A percentile compares a stretch with the other conserved stretches of the same genome.
Evolutionary conservation across 2,329 filamentous ascomycete species (phyloP).

Genomic region (Microascus cirrosus): DNA sequence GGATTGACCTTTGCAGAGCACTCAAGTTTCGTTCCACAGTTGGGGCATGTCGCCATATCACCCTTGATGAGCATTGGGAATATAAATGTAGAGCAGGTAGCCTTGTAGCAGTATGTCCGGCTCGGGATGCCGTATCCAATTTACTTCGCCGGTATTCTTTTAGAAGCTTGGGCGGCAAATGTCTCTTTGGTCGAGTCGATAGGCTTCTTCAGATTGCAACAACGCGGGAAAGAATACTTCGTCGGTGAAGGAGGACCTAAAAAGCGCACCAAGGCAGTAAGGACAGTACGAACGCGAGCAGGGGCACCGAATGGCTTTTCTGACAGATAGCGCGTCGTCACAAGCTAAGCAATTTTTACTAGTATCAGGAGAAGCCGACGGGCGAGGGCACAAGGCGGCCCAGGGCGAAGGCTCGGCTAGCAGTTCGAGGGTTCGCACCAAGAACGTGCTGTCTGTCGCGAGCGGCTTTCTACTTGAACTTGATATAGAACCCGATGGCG

Average conservation of each 20-base stretch:
- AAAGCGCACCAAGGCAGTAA: constrained; percentile 31
- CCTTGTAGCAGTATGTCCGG: constrained; percentile 36
- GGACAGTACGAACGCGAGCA: constrained; percentile 40
- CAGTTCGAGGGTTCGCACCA: background rate
- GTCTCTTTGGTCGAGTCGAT: constrained; percentile 17
- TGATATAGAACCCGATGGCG: background rate
- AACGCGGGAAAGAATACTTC: constrained; percentile 44
- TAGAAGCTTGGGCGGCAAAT: constrained; percentile 23
- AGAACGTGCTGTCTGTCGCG: background rate
- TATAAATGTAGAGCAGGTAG: constrained; percentile 35
- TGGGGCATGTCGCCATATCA: constrained; percentile 25
- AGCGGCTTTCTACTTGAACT: background rate
- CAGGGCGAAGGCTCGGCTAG: background rate
- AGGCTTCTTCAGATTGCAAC: constrained; percentile 32
- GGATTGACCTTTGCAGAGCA: constrained; percentile 31
- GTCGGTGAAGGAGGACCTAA: constrained; percentile 30
- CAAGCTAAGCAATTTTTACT: background rate
- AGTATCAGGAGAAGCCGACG: background rate
- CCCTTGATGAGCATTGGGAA: constrained; percentile 15
- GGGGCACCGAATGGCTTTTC: constrained; percentile 7
- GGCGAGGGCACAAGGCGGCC: background rate
- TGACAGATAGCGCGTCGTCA: background rate
- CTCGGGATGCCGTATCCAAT: constrained; percentile 35
- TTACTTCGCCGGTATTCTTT: constrained; percentile 28
- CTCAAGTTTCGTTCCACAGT: constrained; percentile 35